Base-by-base conservation (phyloP, 441 rosid genomes). In the Eruca vesicaria region DNA sequence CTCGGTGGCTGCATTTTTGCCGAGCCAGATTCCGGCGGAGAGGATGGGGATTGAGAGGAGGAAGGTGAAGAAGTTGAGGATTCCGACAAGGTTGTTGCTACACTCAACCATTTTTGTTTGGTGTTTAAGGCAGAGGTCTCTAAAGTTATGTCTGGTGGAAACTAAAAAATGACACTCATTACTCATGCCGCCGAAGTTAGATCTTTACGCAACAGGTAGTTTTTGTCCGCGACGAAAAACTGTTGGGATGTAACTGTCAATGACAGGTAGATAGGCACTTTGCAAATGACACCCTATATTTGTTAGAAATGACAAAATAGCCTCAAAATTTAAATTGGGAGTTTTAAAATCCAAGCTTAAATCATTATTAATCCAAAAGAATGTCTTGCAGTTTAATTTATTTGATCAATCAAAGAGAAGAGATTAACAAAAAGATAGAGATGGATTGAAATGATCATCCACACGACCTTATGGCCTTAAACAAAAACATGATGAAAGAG, bases 41-140 rank as follows among this genome's bases (percentile, higher is more conserved):
- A 92, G 86, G 68, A 92, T 88, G 16, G 94, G 96, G 68, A 92
- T 74, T 0, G 97, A 92, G 66, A 92, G 84, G 53, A 92, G 81
- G 83, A 92, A 90, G 9, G 93, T 89, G 15, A 88, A n/a, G 81
- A 92, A 69, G 81, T 92, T 92, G 32, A 92, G 88, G 72, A 87
- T 71, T 23, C 97, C 97, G 1, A 92, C 76, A 12, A 92, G 82
- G 56, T 85, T 87, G 80, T 92, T 92, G 86, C 97, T 92, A 31
- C 87, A 3, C n/a, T 90, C 85, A 12, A 90, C 85, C 89, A 85
- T 88, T 45, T 48, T 48, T 50, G 53, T 45, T 32, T 74, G 35
- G 65, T 20, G 16, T 65, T 57, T 26, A 55, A 7, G 52, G 58
- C 58, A 6, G 38, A 66, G 6, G 6, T 9, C 6, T 3, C 15